Evolutionary conservation across 2,329 filamentous ascomycete species (phyloP), one percentile per base, ranked within the genome.

Genomic region (Aspergillus sp.): DNA sequence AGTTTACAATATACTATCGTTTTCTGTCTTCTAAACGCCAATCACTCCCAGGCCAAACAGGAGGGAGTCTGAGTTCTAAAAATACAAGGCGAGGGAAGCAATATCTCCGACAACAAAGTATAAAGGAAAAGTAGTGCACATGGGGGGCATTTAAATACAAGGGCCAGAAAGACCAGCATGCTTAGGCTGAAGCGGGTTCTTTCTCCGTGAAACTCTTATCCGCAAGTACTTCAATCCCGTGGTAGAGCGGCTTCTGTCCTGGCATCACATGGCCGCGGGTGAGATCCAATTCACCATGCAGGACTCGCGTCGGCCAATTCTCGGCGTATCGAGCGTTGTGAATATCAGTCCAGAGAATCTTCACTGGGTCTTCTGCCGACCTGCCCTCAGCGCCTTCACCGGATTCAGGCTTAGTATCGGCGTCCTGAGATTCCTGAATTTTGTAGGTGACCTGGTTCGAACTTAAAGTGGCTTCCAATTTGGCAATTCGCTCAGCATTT

Each of bases 301-400:
- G 63, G 46, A 80, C 77, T 27, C 63, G 70, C n/a, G 68, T 65
- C 11, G 77, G 76, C 79, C 79, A 81, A 5, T 64, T 55, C 56
- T 72, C 64, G 7, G 79, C 78, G 58, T 67, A 73, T 39, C 71
- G 69, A 27, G 77, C 76, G 66, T 80, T 76, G 50, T 77, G 70
- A 33, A 79, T 44, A 65, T 81, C 76, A 15, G 70, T 72, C 79
- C 79, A 81, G 55, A 76, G 71, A 39, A 81, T 72, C 64, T 77
- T 77, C 31, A 81, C 73, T n/a, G 71, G 59, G 11, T 70, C 62
- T 12, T 66, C 21, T 4, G 19, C 61, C n/a, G 63, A 54, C 52
- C 11, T 17, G 72, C 8, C 17, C 4, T 31, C n/a, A 11, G 46
- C 31, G 8, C 17, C 45, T 19, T 33, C 45, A 21, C 27, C 35